Percentiles rank a stretch among this genome's conserved stretches.
Conservation (phyloP, 345 rosid species). For the Sisymbrium altissimum region DNA sequence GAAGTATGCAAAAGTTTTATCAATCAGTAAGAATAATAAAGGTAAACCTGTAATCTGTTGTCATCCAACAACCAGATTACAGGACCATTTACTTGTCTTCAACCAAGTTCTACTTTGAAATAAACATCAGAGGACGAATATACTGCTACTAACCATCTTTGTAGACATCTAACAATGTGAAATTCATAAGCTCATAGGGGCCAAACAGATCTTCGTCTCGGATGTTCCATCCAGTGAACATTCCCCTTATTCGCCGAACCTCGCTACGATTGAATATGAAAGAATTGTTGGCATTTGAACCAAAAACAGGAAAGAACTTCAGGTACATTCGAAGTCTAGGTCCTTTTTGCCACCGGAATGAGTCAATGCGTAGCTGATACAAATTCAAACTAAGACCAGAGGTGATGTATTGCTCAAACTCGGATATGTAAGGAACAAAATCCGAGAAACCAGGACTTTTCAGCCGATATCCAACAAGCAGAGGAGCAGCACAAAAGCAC, state of each 20-base stretch:
- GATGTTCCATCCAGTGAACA: conserved; percentile 80
- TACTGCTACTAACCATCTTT: conserved; percentile 52
- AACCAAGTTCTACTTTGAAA: not conserved
- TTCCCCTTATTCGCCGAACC: conserved; percentile 48
- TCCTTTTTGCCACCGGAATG: conserved; percentile 60
- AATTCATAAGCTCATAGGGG: conserved; percentile 81
- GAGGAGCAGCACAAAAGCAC: conserved; percentile 84
- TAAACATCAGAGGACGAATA: conserved; percentile 12
- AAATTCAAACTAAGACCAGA: conserved; percentile 47
- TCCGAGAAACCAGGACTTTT: conserved; percentile 89
- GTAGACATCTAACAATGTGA: conserved; percentile 61
- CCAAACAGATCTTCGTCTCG: conserved; percentile 68
- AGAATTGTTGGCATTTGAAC: conserved; percentile 29
- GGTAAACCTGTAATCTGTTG: not conserved
- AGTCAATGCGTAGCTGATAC: conserved; percentile 53
- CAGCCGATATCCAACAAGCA: conserved; percentile 71
- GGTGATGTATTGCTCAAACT: conserved; percentile 53
- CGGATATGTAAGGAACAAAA: conserved; percentile 45
- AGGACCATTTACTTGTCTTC: conserved; percentile 10
- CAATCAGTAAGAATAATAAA: no score
- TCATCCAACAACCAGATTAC: no score
- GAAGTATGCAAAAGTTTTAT: not conserved
- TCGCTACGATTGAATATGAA: conserved; percentile 60
- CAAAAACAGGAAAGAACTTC: conserved; percentile 61
- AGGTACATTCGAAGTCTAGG: conserved; percentile 77